Base-by-base conservation (phyloP, 352 stramenopile species). In the Pythium grandisporangium region DNA sequence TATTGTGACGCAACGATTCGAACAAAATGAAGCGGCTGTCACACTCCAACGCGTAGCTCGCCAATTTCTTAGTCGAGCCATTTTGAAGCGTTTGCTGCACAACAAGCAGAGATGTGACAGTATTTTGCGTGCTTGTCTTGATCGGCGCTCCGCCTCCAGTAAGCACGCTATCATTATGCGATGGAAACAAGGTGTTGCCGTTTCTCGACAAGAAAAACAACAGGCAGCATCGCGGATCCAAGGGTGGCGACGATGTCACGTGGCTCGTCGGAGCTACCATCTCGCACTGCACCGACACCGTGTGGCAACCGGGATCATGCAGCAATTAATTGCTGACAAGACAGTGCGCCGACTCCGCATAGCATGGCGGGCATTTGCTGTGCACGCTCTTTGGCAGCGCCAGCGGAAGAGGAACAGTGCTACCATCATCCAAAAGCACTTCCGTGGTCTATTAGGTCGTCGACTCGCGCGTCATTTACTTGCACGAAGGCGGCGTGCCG, bases 301-400 rank as follows among this genome's bases (percentile, higher is more conserved):
- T n/a, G 33, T 66, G 23, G 69, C 73, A 17, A 67, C 50, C 3
- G 59, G 67, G 13, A 51, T 74, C 20, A 81, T 82, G 66, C 57
- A 75, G 30, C 44, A 43, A 1, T 55, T 84, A 26, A 19, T 82
- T 13, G 62, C 53, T 7, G 58, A 66, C 26, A 69, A 66, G 5
- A 60, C 23, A 6, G 47, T 54, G 7, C 56, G 64, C 16, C 40
- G 33, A 12, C 21, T 82, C 13, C 27, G 57, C 10, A 44, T 10
- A 17, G 53, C 23, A 13, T 86, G 70, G 73, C 62, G 45, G 2
- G 53, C 56, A 16, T 40, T 86, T 3, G 51, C 55, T 14, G 63
- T 60, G 14, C 63, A 84, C 21, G 66, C 73, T n/a, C n/a, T 84
- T 8, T 66, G 50, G 37, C 58, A 61, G 40, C 63, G 57, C 5